These are phyloP conservation scores for Leccinum holopus DNA, from an alignment of 1,284 basidiomycete genomes.

Conservation along the genomic window DNA sequence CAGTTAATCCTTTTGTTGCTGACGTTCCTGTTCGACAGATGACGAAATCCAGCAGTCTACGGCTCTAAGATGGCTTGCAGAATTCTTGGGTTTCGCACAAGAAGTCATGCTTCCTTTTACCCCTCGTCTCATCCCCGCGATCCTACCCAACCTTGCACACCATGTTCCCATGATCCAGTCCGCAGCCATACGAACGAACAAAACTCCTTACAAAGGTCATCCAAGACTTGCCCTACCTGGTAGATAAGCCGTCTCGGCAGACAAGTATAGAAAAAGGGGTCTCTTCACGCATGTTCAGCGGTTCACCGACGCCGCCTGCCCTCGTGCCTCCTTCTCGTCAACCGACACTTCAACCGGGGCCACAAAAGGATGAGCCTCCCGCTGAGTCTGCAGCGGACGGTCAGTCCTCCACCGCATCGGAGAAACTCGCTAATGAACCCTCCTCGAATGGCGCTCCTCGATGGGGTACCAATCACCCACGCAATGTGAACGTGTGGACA, in stretches of 20 bases:
- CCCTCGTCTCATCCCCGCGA: conserved; percentile 87
- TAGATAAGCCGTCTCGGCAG: conserved; percentile 49
- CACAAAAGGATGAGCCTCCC: conserved; percentile 43
- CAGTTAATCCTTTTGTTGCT: conserved; percentile 1
- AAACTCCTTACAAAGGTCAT: conserved; percentile 84
- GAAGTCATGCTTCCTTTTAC: conserved; percentile 95
- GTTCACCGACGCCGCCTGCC: conserved; percentile 54
- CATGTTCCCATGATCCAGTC: conserved; percentile 87
- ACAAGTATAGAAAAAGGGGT: conserved; percentile 33
- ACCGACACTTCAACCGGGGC: conserved; percentile 40
- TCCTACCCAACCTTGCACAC: conserved; percentile 93
- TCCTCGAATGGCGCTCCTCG: conserved; percentile 32
- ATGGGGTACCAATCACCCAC: conserved; percentile 66
- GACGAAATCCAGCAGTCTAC: conserved; percentile 89
- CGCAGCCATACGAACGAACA: conserved; percentile 86
- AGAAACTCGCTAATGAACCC: conserved; percentile 30
- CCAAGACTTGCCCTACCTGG: conserved; percentile 75
- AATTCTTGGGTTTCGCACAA: conserved; percentile 85
- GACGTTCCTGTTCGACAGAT: conserved; percentile 46
- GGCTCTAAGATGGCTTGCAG: conserved; percentile 88
- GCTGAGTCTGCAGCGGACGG: conserved; percentile 42
- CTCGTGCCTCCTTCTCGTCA: conserved; percentile 47
- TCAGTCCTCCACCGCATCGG: conserved; percentile 20
- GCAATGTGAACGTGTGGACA: conserved; percentile 63
- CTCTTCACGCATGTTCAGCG: conserved; percentile 34